A percentile compares a stretch with the other conserved stretches of the same genome.
Evolutionary conservation across 148 eudicot genomes (phyloP).

Genomic region (Euryodendron excelsum): DNA sequence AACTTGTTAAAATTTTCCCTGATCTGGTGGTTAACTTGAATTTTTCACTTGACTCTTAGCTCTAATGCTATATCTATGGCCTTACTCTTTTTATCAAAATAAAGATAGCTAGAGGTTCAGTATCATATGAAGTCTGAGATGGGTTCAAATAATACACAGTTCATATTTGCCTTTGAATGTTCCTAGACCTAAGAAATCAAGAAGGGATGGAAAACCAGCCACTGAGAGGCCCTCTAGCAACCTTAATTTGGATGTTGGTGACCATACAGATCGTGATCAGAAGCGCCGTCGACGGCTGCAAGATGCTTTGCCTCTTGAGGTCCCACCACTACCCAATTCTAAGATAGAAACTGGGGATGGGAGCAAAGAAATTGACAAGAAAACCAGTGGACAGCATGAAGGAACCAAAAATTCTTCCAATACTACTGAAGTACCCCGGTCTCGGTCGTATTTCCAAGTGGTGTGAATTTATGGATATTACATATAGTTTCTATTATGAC

Average conservation of each 20-base stretch:
- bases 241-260: conserved; percentile 34
- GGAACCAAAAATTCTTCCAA: conserved; percentile 30
- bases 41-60: not conserved
- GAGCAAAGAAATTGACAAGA: conserved; percentile 36
- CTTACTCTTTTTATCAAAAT: too few species aligned
- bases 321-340: conserved; percentile 24
- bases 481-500: not conserved
- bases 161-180: not conserved
- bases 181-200: conserved; percentile 47
- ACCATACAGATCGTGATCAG: conserved; percentile 42
- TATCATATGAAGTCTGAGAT: not conserved
- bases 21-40: not conserved
- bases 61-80: not conserved
- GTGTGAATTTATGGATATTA: not conserved
- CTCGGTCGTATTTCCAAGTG: conserved; percentile 59
- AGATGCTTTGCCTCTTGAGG: conserved; percentile 65
- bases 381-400: conserved; percentile 30
- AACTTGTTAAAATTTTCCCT: not conserved
- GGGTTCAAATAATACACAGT: not conserved
- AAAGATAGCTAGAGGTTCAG: not conserved
- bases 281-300: conserved; percentile 49
- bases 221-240: conserved; percentile 51
- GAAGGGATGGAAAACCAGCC: conserved; percentile 50
- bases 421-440: conserved; percentile 31
- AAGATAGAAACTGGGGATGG: conserved; percentile 37